Conservation (phyloP, 2,329 filamentous ascomycete species). For the Botrytis byssoidea region DNA sequence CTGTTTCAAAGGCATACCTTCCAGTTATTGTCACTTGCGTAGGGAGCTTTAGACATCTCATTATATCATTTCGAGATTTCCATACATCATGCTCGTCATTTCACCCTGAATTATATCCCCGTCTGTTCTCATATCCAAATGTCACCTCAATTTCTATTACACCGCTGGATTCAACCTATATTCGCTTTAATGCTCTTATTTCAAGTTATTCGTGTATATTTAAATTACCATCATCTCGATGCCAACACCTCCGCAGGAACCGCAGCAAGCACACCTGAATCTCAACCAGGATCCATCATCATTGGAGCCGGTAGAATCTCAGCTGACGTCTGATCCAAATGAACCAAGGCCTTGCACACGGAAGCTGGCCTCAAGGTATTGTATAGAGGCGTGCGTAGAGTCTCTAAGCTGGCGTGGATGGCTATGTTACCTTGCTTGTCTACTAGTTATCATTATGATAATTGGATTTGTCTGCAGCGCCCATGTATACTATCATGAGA, state of each 20-base stretch:
- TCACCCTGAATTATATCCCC: neutral
- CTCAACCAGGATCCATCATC: constrained; percentile 12
- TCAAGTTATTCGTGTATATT: constrained; percentile 20
- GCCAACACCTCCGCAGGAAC: constrained; percentile 27
- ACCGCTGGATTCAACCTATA: constrained; percentile 22
- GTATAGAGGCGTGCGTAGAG: constrained; percentile 2
- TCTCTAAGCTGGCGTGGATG: constrained; percentile 26
- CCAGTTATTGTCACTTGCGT: neutral
- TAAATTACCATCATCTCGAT: constrained; percentile 8
- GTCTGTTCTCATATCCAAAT: constrained; percentile 23
- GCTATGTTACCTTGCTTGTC: constrained; percentile 25
- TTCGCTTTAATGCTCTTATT: constrained; percentile 26
- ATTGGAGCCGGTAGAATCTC: constrained; percentile 22
- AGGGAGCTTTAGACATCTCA: neutral
- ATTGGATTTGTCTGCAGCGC: constrained; percentile 32
- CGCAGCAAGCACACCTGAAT: constrained; percentile 19
- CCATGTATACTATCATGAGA: constrained; percentile 32
- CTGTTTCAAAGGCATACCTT: neutral
- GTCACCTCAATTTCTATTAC: constrained; percentile 25
- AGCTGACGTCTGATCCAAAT: constrained; percentile 24
- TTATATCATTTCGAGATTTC: neutral
- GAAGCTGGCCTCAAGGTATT: neutral
- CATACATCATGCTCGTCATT: neutral
- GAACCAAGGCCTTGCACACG: constrained; percentile 20
- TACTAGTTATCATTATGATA: constrained; percentile 28